Base-by-base conservation (phyloP, 1,139 yeast genomes). In the Spathaspora sp. region DNA sequence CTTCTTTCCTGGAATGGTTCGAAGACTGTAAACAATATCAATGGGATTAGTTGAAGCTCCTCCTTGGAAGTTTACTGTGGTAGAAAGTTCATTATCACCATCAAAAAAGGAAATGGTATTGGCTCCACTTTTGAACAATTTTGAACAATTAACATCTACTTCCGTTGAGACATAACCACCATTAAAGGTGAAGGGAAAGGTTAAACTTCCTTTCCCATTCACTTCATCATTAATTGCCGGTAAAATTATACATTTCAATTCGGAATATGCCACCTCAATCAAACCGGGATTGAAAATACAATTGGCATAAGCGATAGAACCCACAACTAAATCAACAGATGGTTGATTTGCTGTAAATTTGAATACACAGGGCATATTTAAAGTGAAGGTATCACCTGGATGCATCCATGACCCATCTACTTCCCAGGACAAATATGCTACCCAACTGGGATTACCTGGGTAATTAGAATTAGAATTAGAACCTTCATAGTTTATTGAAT, bases 331-430 rank as follows among this genome's bases (percentile, higher is more conserved):
- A 17, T 47, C 40, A 3, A 65, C 42, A 2, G 56, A 34, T 7
- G 49, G 6, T 16, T 54, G 36, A 6, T 53, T 27, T 4, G 64
- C 40, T 5, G 69, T 63, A 43, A 66, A 65, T 46, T 64, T 65
- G 49, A 57, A 67, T 3, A 64, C 72, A 54, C 68, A 59, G 3
- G 70, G 70, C 52, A 68, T 49, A 15, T 45, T 46, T 43, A 68
- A 61, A 1, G 63, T 54, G 52, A 68, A 67, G 7, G 72, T 65
- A 48, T 68, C 73, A n/a, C 71, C 70, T 0, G 68, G 47, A 2
- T 45, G 31, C 2, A 59, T 56, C 1, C 52, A 45, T 4, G 56
- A 27, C 13, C 63, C 63, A 11, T 47, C 43, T 7, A 68, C 51
- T 1, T 42, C 33, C 72, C 72, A 68, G 2, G 48, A 44, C 13